Base-by-base conservation (phyloP, 331 rosid genomes). In the Dryas integrifolia region DNA sequence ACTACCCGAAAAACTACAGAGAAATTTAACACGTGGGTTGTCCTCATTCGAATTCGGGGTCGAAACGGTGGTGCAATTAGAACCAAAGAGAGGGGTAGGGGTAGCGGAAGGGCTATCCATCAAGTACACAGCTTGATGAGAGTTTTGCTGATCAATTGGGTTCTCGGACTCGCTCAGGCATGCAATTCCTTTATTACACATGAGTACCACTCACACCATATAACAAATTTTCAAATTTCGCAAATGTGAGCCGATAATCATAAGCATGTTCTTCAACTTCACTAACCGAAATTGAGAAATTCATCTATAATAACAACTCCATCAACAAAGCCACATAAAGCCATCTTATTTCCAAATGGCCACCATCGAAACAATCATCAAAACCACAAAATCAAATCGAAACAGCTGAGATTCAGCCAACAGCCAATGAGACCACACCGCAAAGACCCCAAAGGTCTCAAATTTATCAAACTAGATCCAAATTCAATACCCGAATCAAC, bases 1-100 rank as follows among this genome's bases (percentile, higher is more conserved):
- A 73, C 86, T 88, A 14, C 99, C 99, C 4, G 81, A 75, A 65
- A 95, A 95, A 47, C 99, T 95, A 56, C 99, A 95, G 16, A 95
- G 83, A 78, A 95, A 95, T 74, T 92, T 95, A 67, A 92, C 96
- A 7, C 96, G 96, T 40, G 84, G 92, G 75, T 26, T 58, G 0
- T 87, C 98, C 0, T 90, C 98, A 26, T 73, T 80, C 11, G 84
- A 86, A 72, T 81, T 69, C 7, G 86, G 76, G 53, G 53, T 74
- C 2, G 82, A 75, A 39, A 70, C 86, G 1, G 74, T 67, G 3
- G 83, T 48, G 67, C 78, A 82, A 67, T 84, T 88, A 44, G 82
- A 71, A 30, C 71, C 83, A 30, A 87, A 88, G 26, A 83, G 76
- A 51, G 82, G 80, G 78, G 81, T 57, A 51, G 82, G 80, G 78